Conservation (phyloP, 192 early-diverging fungal species). For the Backusella parvicylindrica region DNA sequence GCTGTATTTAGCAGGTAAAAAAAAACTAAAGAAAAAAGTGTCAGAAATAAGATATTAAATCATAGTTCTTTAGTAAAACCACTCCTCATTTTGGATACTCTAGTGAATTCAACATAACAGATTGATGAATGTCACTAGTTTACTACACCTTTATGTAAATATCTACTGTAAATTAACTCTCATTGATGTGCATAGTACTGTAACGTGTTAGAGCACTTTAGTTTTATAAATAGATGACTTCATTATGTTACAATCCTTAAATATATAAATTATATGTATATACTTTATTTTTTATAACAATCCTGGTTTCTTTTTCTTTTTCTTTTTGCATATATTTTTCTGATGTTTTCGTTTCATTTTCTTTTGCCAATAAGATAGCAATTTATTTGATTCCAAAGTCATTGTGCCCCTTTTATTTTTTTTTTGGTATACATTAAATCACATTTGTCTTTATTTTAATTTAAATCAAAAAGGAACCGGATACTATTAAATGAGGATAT, state of each 20-base stretch:
- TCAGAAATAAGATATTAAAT: not conserved
- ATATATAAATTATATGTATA: not conserved
- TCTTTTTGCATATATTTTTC: too few species aligned
- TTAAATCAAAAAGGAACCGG: too few species aligned
- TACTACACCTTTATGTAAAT: not conserved
- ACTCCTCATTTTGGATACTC: slow-evolving; percentile 9
- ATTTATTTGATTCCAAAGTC: too few species aligned
- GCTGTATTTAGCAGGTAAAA: slow-evolving; percentile 15
- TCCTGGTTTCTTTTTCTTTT: not conserved
- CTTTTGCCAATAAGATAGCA: too few species aligned
- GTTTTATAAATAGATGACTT: not conserved
- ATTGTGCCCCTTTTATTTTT: too few species aligned
- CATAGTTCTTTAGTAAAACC: not conserved
- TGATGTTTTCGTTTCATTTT: not conserved
- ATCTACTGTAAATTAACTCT: not conserved
- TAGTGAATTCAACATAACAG: slow-evolving; percentile 7
- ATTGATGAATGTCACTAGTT: not conserved
- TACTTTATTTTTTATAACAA: not conserved
- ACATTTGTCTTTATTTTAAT: too few species aligned
- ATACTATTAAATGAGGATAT: too few species aligned
- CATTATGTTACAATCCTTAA: not conserved
- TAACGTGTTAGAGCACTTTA: not conserved
- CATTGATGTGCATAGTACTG: not conserved
- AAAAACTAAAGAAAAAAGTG: too few species aligned
- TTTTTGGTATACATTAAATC: too few species aligned